A percentile compares a stretch with the other conserved stretches of the same genome.
These are phyloP conservation scores for Pisolithus microcarpus DNA, from an alignment of 768 basidiomycete genomes.

Conservation along the genomic window DNA sequence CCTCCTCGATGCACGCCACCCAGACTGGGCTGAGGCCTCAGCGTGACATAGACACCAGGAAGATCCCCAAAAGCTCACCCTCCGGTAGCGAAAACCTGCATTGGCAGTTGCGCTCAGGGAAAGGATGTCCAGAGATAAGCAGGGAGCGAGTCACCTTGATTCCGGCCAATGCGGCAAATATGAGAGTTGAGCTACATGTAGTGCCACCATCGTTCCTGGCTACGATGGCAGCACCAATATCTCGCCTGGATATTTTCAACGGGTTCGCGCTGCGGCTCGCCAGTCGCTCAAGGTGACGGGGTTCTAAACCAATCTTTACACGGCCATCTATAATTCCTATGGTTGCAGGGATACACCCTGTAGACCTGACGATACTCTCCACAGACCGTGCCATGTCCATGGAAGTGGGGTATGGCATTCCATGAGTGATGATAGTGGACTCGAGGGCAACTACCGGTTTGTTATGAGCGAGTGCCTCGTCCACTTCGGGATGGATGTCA, in stretches of 20 bases:
- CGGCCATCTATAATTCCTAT: slow-evolving; percentile 79
- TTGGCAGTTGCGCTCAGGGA: background rate
- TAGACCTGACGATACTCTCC: slow-evolving; percentile 64
- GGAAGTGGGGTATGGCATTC: slow-evolving; percentile 79
- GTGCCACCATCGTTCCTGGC: slow-evolving; percentile 70
- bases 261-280: slow-evolving; percentile 44
- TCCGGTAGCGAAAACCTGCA: slow-evolving; percentile 83
- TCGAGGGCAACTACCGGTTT: slow-evolving; percentile 85
- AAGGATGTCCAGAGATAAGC: background rate
- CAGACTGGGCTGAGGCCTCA: slow-evolving; percentile 36
- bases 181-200: slow-evolving; percentile 67
- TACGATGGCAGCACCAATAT: slow-evolving; percentile 71
- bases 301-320: slow-evolving; percentile 76
- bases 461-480: slow-evolving; percentile 61
- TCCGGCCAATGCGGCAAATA: slow-evolving; percentile 73
- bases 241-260: slow-evolving; percentile 71
- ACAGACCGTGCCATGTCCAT: slow-evolving; percentile 62
- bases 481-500: slow-evolving; percentile 78
- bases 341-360: slow-evolving; percentile 83
- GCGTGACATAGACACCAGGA: background rate
- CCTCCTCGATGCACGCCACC: slow-evolving; percentile 83
- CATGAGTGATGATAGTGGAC: slow-evolving; percentile 88
- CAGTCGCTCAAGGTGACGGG: slow-evolving; percentile 58
- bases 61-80: slow-evolving; percentile 50
- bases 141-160: slow-evolving; percentile 54